These are phyloP conservation scores for Trametes cubensis DNA, from an alignment of 768 basidiomycete species.

Conservation along the genomic window DNA sequence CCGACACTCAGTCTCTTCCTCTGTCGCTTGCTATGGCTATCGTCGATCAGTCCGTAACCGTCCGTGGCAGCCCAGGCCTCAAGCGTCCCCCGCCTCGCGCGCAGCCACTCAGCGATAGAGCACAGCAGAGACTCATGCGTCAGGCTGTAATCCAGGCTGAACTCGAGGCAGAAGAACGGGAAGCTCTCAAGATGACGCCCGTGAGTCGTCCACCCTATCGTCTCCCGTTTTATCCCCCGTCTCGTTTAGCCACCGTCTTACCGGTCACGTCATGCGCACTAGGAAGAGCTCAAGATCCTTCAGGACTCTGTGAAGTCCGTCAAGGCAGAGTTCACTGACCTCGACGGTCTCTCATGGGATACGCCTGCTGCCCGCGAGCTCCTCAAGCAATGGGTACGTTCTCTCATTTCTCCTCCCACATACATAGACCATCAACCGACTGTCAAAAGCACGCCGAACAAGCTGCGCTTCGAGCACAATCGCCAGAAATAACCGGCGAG, in stretches of 20 bases:
- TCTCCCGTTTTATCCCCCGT: neutral
- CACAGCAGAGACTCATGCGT: conserved; percentile 13
- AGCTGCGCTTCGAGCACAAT: neutral
- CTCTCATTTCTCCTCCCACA: neutral
- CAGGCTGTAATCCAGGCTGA: conserved; percentile 9
- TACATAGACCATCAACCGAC: neutral
- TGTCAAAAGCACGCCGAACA: neutral
- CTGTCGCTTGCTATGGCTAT: conserved; percentile 3
- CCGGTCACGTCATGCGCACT: too few species aligned
- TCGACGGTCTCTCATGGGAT: conserved; percentile 23
- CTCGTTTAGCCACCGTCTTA: neutral
- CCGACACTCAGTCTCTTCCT: neutral
- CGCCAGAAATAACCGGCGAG: neutral
- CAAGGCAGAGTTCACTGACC: conserved; percentile 16
- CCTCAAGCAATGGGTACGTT: conserved; percentile 20
- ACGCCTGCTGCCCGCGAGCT: conserved; percentile 9
- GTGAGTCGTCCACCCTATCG: neutral
- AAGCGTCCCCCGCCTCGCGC: neutral
- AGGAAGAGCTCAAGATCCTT: conserved; percentile 16
- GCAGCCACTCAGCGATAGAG: conserved; percentile 1
- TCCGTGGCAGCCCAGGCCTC: conserved; percentile 3
- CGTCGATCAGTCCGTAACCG: neutral
- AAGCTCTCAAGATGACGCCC: conserved; percentile 13
- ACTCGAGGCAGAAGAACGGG: conserved; percentile 8
- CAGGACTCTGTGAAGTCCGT: conserved; percentile 15